Conservation (phyloP, 1,284 basidiomycete genomes). For the Clitocybe nebularis region DNA sequence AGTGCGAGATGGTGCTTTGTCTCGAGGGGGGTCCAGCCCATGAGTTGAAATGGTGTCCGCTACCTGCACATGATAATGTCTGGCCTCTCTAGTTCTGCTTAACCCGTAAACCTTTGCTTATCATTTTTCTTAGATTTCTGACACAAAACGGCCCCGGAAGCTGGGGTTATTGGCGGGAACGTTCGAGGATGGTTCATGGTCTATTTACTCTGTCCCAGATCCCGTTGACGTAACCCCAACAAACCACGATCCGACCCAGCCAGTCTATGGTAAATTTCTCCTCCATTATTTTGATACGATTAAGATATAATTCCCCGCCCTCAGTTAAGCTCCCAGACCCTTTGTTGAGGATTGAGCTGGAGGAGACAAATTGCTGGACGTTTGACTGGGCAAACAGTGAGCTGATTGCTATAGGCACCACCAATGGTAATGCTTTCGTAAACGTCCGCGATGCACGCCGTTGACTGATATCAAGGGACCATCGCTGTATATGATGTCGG, state of each 20-base stretch:
- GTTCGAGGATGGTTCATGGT: conserved; percentile 80
- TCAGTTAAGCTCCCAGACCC: conserved; percentile 63
- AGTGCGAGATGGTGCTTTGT: conserved; percentile 76
- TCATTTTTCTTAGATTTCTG: conserved; percentile 19
- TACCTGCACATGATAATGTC: conserved; percentile 67
- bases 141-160: conserved; percentile 43
- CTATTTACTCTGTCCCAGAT: conserved; percentile 73
- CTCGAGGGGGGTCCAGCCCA: conserved; percentile 71
- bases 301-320: neutral
- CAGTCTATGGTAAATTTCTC: conserved; percentile 37
- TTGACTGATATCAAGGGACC: conserved; percentile 43
- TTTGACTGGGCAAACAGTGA: conserved; percentile 88
- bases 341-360: conserved; percentile 63
- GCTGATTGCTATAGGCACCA: conserved; percentile 72
- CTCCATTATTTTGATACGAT: neutral
- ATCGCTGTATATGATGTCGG: conserved; percentile 74
- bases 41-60: conserved; percentile 86
- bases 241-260: conserved; percentile 24
- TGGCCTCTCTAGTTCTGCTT: conserved; percentile 1
- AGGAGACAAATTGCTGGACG: conserved; percentile 68
- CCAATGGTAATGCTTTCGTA: conserved; percentile 57
- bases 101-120: neutral
- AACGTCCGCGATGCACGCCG: neutral
- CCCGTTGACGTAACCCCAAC: conserved; percentile 48
- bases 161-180: conserved; percentile 80